Evolutionary conservation across 2,329 filamentous ascomycete genomes (phyloP).

Genomic region (Trichoderma atroviride): DNA sequence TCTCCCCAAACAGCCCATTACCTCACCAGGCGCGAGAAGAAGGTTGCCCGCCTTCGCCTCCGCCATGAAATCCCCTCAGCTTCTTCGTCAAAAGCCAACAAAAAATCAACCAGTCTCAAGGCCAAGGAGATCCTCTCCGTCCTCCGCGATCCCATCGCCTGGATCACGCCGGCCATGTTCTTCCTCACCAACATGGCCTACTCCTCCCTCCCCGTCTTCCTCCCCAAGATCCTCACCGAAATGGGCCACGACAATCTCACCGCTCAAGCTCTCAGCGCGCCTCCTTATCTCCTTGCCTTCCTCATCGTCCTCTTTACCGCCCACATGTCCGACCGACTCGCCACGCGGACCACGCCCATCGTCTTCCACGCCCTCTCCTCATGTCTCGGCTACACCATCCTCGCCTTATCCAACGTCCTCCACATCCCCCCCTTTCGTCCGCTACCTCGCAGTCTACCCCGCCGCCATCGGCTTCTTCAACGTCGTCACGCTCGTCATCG

Average conservation of each 20-base stretch:
- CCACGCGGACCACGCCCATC: slow-evolving; percentile 66
- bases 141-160: slow-evolving; percentile 47
- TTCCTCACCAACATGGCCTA: slow-evolving; percentile 89
- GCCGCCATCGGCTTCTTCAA: slow-evolving; percentile 81
- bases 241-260: slow-evolving; percentile 71
- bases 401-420: slow-evolving; percentile 59
- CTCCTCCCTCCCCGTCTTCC: slow-evolving; percentile 82
- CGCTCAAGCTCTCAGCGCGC: slow-evolving; percentile 78
- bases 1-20: slow-evolving; percentile 67
- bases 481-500: slow-evolving; percentile 80
- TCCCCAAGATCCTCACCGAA: slow-evolving; percentile 76
- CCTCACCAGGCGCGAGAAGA: slow-evolving; percentile 64
- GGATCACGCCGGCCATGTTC: slow-evolving; percentile 80
- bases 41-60: slow-evolving; percentile 71
- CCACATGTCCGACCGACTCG: slow-evolving; percentile 68
- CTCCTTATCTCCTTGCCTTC: slow-evolving; percentile 80
- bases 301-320: slow-evolving; percentile 71
- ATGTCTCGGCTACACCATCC: slow-evolving; percentile 59
- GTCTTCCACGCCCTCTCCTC: slow-evolving; percentile 71
- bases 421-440: slow-evolving; percentile 50
- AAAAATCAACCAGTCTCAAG: slow-evolving; percentile 47
- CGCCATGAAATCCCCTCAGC: slow-evolving; percentile 49
- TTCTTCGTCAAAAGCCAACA: slow-evolving; percentile 19
- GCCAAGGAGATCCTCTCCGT: slow-evolving; percentile 58
- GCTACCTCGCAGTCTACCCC: slow-evolving; percentile 78